Conservation (phyloP, 2,329 filamentous ascomycete species). For the Pseudogymnoascus sp. region DNA sequence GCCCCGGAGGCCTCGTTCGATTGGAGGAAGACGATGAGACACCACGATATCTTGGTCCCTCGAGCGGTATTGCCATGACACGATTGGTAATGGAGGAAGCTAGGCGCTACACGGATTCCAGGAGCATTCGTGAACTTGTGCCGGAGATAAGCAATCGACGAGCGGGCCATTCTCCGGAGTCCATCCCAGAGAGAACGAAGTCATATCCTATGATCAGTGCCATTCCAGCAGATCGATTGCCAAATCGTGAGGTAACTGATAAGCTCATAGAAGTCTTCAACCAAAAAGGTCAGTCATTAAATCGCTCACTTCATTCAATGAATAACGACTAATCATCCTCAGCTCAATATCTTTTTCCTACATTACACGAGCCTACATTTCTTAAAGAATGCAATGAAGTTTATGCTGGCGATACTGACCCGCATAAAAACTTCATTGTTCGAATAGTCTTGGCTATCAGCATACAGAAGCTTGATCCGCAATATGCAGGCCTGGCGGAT, state of each 20-base stretch:
- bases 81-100: slow-evolving; percentile 93
- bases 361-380: slow-evolving; percentile 76
- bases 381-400: slow-evolving; percentile 70
- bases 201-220: slow-evolving; percentile 87
- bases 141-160: slow-evolving; percentile 60
- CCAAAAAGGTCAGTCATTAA: slow-evolving; percentile 57
- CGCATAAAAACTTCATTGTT: slow-evolving; percentile 80
- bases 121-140: slow-evolving; percentile 86
- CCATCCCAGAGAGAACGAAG: slow-evolving; percentile 57
- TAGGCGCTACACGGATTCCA: slow-evolving; percentile 84
- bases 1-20: slow-evolving; percentile 75
- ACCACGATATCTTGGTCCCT: slow-evolving; percentile 82
- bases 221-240: slow-evolving; percentile 67
- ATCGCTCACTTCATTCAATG: slow-evolving; percentile 11
- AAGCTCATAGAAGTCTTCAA: slow-evolving; percentile 78
- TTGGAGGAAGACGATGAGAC: slow-evolving; percentile 79
- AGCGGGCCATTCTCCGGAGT: slow-evolving; percentile 61
- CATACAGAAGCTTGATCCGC: slow-evolving; percentile 80
- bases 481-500: slow-evolving; percentile 89
- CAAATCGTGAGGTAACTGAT: slow-evolving; percentile 64
- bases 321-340: slow-evolving; percentile 13
- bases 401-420: slow-evolving; percentile 64
- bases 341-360: slow-evolving; percentile 85
- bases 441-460: slow-evolving; percentile 92
- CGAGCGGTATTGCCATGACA: slow-evolving; percentile 92